These are phyloP conservation scores for Salix suchowensis DNA, from an alignment of 345 rosid genomes.

Conservation along the genomic window DNA sequence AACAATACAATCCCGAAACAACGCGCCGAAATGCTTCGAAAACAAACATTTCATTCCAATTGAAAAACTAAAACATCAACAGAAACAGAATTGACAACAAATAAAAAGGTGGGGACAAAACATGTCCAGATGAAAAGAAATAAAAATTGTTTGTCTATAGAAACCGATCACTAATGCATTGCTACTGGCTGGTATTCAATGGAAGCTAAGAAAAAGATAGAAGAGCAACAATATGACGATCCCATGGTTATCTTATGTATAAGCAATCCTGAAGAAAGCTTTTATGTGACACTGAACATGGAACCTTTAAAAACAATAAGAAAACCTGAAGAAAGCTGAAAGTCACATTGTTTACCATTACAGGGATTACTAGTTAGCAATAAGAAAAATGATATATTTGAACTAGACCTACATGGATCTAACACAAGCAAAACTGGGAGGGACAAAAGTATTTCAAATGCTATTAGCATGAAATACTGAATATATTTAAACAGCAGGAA, in stretches of 20 bases:
- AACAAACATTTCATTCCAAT: no score
- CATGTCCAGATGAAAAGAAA: no score
- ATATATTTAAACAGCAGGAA: neutral
- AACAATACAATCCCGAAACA: no score
- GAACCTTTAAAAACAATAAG: neutral
- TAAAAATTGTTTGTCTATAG: neutral
- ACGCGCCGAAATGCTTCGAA: no score
- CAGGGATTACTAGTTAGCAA: neutral
- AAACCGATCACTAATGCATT: neutral
- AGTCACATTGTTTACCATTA: neutral
- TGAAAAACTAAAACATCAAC: no score
- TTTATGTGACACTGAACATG: neutral
- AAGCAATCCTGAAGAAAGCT: neutral
- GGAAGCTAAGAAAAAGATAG: neutral
- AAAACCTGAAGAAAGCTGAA: no score
- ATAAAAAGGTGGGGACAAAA: neutral
- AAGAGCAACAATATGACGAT: neutral
- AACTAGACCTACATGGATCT: neutral
- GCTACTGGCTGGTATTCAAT: neutral
- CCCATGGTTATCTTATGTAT: neutral
- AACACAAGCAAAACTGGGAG: neutral
- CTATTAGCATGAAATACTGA: neutral
- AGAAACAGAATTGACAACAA: fast-evolving
- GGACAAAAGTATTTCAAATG: neutral
- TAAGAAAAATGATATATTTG: neutral